Conservation (phyloP, 306 rosid species). For the Urtica urens region DNA sequence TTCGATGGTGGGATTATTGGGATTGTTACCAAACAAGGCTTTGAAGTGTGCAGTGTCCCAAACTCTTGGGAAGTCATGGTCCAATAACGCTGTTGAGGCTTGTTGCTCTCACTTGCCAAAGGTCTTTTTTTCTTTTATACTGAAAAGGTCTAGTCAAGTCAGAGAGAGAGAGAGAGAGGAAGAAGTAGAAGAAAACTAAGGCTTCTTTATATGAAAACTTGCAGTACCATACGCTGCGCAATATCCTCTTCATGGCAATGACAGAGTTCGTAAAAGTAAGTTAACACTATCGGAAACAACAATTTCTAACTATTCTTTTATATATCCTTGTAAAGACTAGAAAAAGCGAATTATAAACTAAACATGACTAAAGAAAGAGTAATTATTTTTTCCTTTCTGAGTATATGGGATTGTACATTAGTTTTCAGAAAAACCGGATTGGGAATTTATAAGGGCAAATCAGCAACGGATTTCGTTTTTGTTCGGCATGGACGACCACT, state of each 20-base stretch:
- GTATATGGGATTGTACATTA: slow-evolving; percentile 22
- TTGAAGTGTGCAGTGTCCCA: slow-evolving; percentile 42
- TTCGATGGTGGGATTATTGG: slow-evolving; percentile 42
- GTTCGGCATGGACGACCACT: slow-evolving; percentile 71
- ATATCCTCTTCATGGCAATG: slow-evolving; percentile 66
- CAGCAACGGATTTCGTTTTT: slow-evolving; percentile 54
- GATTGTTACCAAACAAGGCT: slow-evolving; percentile 45
- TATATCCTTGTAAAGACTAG: no score
- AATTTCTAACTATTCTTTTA: no score
- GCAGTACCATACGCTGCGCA: slow-evolving; percentile 82
- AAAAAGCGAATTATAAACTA: no score
- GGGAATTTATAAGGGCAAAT: slow-evolving; percentile 63
- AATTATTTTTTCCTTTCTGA: no score
- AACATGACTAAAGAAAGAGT: no score
- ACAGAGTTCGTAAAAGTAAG: slow-evolving; percentile 65
- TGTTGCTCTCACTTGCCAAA: slow-evolving; percentile 73
- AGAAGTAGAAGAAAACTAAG: no score
- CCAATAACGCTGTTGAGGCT: slow-evolving; percentile 58
- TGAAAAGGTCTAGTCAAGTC: not conserved
- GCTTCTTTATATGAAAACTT: slow-evolving; percentile 14
- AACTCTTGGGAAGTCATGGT: slow-evolving; percentile 67
- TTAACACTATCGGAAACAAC: no score
- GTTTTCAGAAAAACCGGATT: slow-evolving; percentile 77
- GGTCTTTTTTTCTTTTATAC: slow-evolving; percentile 24
- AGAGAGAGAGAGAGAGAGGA: no score